phyloP scores from a whole-genome alignment of 2,329 filamentous ascomycete species.

The Raffaelea ambrosiae region DNA sequence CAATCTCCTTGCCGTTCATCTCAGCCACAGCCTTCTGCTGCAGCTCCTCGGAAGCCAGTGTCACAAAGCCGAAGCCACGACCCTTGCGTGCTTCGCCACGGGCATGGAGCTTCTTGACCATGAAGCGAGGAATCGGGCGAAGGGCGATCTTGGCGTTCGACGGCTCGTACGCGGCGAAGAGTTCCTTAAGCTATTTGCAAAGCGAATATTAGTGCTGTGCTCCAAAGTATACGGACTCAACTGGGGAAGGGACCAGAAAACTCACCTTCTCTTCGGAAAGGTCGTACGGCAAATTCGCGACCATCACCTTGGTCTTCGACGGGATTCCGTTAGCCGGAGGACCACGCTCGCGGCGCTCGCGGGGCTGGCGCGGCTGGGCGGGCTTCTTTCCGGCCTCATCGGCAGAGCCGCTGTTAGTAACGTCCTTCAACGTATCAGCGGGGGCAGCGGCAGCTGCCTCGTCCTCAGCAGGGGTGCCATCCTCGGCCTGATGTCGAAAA shows the following conservation, averaged over 20 bases:
- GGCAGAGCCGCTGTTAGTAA: slow-evolving; percentile 49
- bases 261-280: slow-evolving; percentile 92
- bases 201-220: background rate
- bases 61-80: slow-evolving; percentile 97
- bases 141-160: slow-evolving; percentile 97
- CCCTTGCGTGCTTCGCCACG: slow-evolving; percentile 98
- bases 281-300: slow-evolving; percentile 97
- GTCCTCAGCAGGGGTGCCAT: slow-evolving; percentile 33
- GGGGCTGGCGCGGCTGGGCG: slow-evolving; percentile 43
- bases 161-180: slow-evolving; percentile 87
- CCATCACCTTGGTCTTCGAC: slow-evolving; percentile 99
- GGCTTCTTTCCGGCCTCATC: slow-evolving; percentile 51
- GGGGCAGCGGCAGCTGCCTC: slow-evolving; percentile 37
- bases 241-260: background rate
- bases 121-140: slow-evolving; percentile 96
- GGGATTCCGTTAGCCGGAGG: slow-evolving; percentile 95
- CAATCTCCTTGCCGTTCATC: slow-evolving; percentile 99
- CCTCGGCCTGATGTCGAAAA: slow-evolving; percentile 26
- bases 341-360: slow-evolving; percentile 71
- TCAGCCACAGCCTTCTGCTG: slow-evolving; percentile 95
- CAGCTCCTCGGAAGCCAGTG: slow-evolving; percentile 85
- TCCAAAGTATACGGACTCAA: background rate
- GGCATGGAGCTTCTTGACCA: slow-evolving; percentile 99
- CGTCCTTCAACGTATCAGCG: slow-evolving; percentile 46
- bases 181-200: slow-evolving; percentile 74